Evolutionary conservation across 441 rosid species (phyloP), one percentile per base, ranked within the genome.

Genomic region (Euphorbia schlechtendalii): DNA sequence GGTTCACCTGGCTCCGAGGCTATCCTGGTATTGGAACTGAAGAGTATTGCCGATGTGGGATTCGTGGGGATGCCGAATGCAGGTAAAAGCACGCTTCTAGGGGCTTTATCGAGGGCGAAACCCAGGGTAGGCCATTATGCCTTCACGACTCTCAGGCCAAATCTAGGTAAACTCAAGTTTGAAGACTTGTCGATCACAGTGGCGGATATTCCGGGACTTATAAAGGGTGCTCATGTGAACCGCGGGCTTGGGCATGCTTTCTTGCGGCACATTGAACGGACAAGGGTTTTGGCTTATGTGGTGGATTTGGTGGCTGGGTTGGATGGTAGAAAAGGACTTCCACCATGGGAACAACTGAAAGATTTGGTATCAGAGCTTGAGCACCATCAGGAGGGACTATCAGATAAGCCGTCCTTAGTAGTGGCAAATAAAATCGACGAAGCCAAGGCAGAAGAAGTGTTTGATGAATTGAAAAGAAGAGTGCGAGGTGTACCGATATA

Each of bases 61-160:
- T 84, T 89, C 30, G 95, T 92, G 0, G 96, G 98, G 17, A 82
- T 92, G 91, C 96, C 98, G 61, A 92, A 85, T 63, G 96, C 95
- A 5, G 96, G 96, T 59, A 92, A 92, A 77, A 92, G 96, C 52
- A 92, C 95, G 36, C 95, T 92, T 65, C 78, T 92, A 22, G 96
- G 96, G 56, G 93, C 93, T 17, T 21, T 92, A 40, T 92, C 96
- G 0, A 81, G 93, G 55, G 96, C 96, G 36, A 89, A 82, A 71
- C 96, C 98, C 9, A 66, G 82, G 0, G 89, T 89, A 46, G 96
- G 96, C 45, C 87, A 87, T 67, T 86, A 89, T 27, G 91, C 96
- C 52, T 92, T 87, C 81, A 92, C 98, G 11, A 92, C 95, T 11
- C 81, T 89, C 0, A 78, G 96, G 56, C 98, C 98, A 1, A 92